Conservation (phyloP, 768 basidiomycete species). For the Phallus indusiatus region DNA sequence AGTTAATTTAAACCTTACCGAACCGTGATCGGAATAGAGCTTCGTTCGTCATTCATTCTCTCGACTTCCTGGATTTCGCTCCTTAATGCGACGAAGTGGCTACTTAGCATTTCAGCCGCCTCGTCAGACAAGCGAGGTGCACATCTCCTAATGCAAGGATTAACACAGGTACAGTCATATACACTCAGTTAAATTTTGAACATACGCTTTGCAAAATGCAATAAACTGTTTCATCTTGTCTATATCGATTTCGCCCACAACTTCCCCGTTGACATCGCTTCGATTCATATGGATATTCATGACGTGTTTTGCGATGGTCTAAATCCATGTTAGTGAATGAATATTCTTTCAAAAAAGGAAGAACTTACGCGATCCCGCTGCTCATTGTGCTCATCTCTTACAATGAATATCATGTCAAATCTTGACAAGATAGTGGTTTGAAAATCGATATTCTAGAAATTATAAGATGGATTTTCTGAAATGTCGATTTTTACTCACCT, state of each 20-base stretch:
- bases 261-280: constrained; percentile 54
- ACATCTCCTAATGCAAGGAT: constrained; percentile 59
- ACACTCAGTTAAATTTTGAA: not conserved
- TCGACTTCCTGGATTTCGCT: constrained; percentile 95
- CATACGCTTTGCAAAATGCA: constrained; percentile 88
- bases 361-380: constrained; percentile 68
- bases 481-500: constrained; percentile 36
- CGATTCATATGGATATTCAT: constrained; percentile 99
- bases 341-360: not conserved
- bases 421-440: constrained; percentile 97
- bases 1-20: constrained; percentile 46
- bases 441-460: constrained; percentile 79
- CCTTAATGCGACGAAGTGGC: constrained; percentile 87
- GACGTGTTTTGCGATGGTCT: constrained; percentile 95
- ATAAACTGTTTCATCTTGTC: constrained; percentile 99
- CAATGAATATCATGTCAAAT: constrained; percentile 99
- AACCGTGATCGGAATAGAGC: constrained; percentile 96
- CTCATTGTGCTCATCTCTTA: constrained; percentile 97
- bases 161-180: not conserved
- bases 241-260: constrained; percentile 81
- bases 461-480: not conserved
- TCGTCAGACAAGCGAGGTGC: constrained; percentile 90
- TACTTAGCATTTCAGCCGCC: constrained; percentile 92
- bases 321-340: not conserved
- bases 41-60: constrained; percentile 92